Evolutionary conservation across 495 filamentous ascomycete species (phyloP).

Genomic region (Pseudomonodictys pantanalensis): DNA sequence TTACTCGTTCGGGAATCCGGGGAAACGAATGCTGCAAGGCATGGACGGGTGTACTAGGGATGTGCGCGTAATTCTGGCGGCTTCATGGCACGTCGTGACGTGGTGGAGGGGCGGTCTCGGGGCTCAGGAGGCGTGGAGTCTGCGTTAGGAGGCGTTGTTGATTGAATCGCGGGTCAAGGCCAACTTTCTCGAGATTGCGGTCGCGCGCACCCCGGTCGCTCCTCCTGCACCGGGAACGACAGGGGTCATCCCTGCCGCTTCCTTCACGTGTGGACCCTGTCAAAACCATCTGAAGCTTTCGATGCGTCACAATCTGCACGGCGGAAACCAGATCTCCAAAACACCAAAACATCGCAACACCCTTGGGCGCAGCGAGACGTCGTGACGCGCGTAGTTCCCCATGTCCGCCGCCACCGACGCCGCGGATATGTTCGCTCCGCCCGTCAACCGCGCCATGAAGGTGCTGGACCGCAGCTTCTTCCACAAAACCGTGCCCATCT

Average conservation of each 20-base stretch:
- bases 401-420: constrained; percentile 19
- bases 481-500: constrained; percentile 64
- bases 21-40: constrained; percentile 27
- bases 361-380: not conserved
- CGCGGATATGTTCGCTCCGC: constrained; percentile 69
- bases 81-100: constrained; percentile 25
- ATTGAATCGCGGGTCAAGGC: constrained; percentile 5
- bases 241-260: too few species aligned
- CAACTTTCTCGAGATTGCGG: not conserved
- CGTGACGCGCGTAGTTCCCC: not conserved
- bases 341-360: not conserved
- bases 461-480: constrained; percentile 82
- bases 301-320: not conserved
- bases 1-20: not conserved
- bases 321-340: not conserved
- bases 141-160: constrained; percentile 10
- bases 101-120: not conserved
- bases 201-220: not conserved
- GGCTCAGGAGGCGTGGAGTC: constrained; percentile 11
- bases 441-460: constrained; percentile 75
- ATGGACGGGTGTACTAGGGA: not conserved
- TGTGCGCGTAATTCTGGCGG: constrained; percentile 18
- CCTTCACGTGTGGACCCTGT: not conserved
- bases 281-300: constrained; percentile 1
- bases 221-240: too few species aligned